Percentiles rank a stretch among this genome's conserved stretches.
phyloP scores from a whole-genome alignment of 2,329 filamentous ascomycete genomes.

The Sphaerulina vaccinii region DNA sequence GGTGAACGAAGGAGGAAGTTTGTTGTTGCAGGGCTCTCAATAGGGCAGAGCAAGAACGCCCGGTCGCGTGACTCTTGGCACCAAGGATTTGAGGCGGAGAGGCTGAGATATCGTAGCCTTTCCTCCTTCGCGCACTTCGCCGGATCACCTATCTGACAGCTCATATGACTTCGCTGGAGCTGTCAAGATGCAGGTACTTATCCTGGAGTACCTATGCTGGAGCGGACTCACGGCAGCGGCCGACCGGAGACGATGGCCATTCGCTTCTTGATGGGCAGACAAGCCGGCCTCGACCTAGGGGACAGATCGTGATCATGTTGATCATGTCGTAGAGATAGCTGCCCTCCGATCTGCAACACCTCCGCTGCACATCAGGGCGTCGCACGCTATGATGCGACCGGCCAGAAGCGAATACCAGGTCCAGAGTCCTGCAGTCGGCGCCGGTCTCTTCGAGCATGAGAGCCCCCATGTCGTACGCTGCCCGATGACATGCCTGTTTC shows the following conservation, averaged over 20 bases:
- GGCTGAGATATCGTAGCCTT: background rate
- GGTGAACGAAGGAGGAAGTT: too few relatives aligned
- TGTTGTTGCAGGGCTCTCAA: too few relatives aligned
- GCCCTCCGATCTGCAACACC: too few relatives aligned
- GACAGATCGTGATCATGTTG: background rate
- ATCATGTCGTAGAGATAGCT: too few relatives aligned
- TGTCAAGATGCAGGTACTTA: background rate
- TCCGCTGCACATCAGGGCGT: too few relatives aligned
- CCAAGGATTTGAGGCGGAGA: background rate
- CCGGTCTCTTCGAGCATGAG: too few relatives aligned
- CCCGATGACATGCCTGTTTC: too few relatives aligned
- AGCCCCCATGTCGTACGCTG: too few relatives aligned
- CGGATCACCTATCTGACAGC: background rate
- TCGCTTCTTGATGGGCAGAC: background rate
- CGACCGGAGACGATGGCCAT: background rate
- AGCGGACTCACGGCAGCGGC: conserved; percentile 2
- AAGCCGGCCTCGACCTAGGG: background rate
- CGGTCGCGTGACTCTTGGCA: conserved; percentile 8
- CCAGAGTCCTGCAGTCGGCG: too few relatives aligned
- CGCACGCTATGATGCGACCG: too few relatives aligned
- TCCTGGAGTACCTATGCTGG: background rate
- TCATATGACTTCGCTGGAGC: background rate
- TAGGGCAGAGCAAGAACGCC: background rate
- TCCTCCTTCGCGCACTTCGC: conserved; percentile 8
- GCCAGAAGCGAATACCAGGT: too few relatives aligned